Evolutionary conservation across 148 eudicot species (phyloP), one percentile per base, ranked within the genome.

Genomic region (Simmondsia chinensis): DNA sequence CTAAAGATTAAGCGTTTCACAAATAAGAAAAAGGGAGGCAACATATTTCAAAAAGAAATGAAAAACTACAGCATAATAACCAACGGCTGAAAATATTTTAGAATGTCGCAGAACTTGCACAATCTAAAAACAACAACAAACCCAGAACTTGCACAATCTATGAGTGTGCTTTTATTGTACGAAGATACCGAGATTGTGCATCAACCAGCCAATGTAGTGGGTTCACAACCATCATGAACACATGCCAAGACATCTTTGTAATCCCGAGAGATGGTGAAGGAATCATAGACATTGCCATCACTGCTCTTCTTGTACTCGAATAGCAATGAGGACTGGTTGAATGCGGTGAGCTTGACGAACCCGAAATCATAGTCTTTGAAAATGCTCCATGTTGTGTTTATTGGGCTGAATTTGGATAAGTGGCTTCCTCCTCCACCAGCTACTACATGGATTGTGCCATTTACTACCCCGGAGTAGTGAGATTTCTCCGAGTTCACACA

Each of bases 361-460:
- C 95, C 97, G 9, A 21, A 81, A 52, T 89, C 93, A 9, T 54
- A 46, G 56, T 84, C 95, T 61, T 35, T 66, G 52, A 42, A 74
- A 3, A 84, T 50, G 23, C 95, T 84, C 93, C 95, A 84, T 5
- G 3, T 49, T 22, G 82, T 65, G n/a, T 70, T 60, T 1, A 81
- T 11, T 5, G 59, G 11, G 10, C 63, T 58, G 56, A 84, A 89
- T 8, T 56, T 48, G 1, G 83, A 57, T 20, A 89, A 47, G 36
- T 80, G 72, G 20, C 69, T 43, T 25, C 97, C 97, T 5, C 70
- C 95, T 21, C 95, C 93, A 1, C 95, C 95, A 0, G 71, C 88
- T 0, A 84, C 93, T 0, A 80, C 77, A 20, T 89, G 95, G 30
- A 89, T 89, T 0, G 97, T 84, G 41, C 97, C 97, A 4, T 81